Evolutionary conservation across 1,284 basidiomycete species (phyloP).

Genomic region (Ustilago trichophora): DNA sequence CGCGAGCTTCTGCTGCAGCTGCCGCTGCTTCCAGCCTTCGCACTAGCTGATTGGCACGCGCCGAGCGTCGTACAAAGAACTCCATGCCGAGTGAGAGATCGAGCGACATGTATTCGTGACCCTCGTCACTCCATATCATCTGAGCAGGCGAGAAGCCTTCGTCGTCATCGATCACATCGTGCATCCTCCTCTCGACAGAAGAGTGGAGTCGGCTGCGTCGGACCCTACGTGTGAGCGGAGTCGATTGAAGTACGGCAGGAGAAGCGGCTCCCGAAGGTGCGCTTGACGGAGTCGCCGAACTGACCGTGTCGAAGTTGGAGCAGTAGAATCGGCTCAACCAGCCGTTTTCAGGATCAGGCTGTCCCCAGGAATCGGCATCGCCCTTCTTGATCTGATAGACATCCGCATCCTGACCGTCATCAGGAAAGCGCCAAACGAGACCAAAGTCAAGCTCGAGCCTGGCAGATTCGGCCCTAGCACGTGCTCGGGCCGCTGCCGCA

Average conservation of each 20-base stretch:
- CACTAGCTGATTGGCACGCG: slow-evolving; percentile 56
- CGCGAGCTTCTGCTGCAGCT: slow-evolving; percentile 37
- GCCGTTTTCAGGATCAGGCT: slow-evolving; percentile 56
- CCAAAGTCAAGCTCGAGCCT: slow-evolving; percentile 57
- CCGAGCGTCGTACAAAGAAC: slow-evolving; percentile 58
- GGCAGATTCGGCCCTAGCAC: slow-evolving; percentile 38
- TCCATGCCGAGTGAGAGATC: slow-evolving; percentile 57
- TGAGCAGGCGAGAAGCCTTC: slow-evolving; percentile 38
- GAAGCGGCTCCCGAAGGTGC: slow-evolving; percentile 35
- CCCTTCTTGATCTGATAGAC: slow-evolving; percentile 41
- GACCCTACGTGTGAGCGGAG: slow-evolving; percentile 34
- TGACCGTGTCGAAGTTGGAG: slow-evolving; percentile 49
- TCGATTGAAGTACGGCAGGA: slow-evolving; percentile 41
- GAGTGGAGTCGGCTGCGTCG: slow-evolving; percentile 41
- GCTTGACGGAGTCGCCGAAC: slow-evolving; percentile 29
- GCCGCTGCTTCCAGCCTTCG: slow-evolving; percentile 55
- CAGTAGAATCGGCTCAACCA: slow-evolving; percentile 62
- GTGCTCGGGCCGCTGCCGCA: slow-evolving; percentile 27
- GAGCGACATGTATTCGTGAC: slow-evolving; percentile 57
- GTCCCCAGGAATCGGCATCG: slow-evolving; percentile 47
- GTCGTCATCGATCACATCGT: slow-evolving; percentile 38
- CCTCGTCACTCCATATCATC: slow-evolving; percentile 57
- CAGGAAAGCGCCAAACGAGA: slow-evolving; percentile 58
- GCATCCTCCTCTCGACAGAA: slow-evolving; percentile 41
- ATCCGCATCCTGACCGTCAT: slow-evolving; percentile 54